Conservation (phyloP, 2,329 filamentous ascomycete species). For the Ascocoryne sarcoides region DNA sequence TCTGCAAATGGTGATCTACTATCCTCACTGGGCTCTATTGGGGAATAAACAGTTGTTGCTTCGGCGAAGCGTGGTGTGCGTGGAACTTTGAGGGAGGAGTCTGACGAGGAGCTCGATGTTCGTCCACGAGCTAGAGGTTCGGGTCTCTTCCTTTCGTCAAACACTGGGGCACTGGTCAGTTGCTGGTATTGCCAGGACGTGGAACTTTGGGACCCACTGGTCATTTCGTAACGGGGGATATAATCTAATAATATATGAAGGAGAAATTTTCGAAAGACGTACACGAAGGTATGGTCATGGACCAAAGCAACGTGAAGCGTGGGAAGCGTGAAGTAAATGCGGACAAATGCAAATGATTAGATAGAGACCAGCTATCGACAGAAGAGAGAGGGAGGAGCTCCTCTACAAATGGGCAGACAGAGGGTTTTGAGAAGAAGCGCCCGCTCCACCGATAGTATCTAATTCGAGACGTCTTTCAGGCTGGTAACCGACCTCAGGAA, state of each 20-base stretch:
- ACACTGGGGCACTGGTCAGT: constrained; percentile 15
- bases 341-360: constrained; percentile 20
- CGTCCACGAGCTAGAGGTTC: constrained; percentile 19
- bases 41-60: constrained; percentile 71
- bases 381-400: constrained; percentile 16
- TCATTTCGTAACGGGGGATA: constrained; percentile 14
- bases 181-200: constrained; percentile 13
- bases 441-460: constrained; percentile 19
- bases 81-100: constrained; percentile 48
- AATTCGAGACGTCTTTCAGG: constrained; percentile 22
- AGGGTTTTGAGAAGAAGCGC: constrained; percentile 28
- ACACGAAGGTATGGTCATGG: constrained; percentile 15
- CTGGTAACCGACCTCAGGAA: constrained; percentile 19
- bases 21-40: constrained; percentile 47
- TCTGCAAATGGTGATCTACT: constrained; percentile 49
- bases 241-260: constrained; percentile 8
- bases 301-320: constrained; percentile 9
- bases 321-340: constrained; percentile 2
- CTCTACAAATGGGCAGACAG: constrained; percentile 19
- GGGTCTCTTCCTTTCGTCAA: constrained; percentile 24
- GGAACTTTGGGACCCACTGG: constrained; percentile 17
- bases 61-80: constrained; percentile 74
- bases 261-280: constrained; percentile 7
- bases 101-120: constrained; percentile 37
- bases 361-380: constrained; percentile 30